Percentiles rank a stretch among this genome's conserved stretches.
Conservation (phyloP, 208 protist genomes). For the Crithidia expoeki region DNA sequence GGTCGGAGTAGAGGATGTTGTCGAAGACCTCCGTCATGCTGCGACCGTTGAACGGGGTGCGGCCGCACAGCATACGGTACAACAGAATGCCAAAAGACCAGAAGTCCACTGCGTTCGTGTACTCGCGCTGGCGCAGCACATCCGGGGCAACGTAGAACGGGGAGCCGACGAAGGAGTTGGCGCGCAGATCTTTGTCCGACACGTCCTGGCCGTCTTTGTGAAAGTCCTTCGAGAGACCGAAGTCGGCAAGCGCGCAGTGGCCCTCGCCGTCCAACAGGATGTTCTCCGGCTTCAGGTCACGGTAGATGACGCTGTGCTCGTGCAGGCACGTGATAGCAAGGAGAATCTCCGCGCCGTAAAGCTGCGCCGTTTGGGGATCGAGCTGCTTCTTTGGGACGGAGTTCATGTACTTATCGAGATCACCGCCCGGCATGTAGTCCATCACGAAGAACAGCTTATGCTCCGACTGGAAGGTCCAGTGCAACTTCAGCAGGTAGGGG, state of each 20-base stretch:
- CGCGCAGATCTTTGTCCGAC: constrained; percentile 75
- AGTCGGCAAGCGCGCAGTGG: constrained; percentile 91
- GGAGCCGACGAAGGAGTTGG: constrained; percentile 93
- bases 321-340: constrained; percentile 94
- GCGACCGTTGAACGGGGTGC: constrained; percentile 93
- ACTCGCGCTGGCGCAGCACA: constrained; percentile 92
- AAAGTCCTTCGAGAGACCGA: constrained; percentile 94
- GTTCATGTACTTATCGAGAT: constrained; percentile 94
- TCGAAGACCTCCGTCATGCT: constrained; percentile 94
- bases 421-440: constrained; percentile 95
- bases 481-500: constrained; percentile 94
- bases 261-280: constrained; percentile 87
- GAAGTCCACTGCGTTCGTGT: constrained; percentile 97
- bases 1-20: constrained; percentile 92
- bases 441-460: constrained; percentile 96
- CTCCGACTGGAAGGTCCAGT: constrained; percentile 97
- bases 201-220: constrained; percentile 80
- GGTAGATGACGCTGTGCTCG: constrained; percentile 94
- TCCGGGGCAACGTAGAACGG: constrained; percentile 96
- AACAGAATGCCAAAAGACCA: constrained; percentile 98
- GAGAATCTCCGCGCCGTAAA: constrained; percentile 95
- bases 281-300: constrained; percentile 95
- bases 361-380: constrained; percentile 81
- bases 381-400: constrained; percentile 83
- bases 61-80: constrained; percentile 97